phyloP scores from a whole-genome alignment of 805 yeast species.

The Wickerhamiella occidentalis region DNA sequence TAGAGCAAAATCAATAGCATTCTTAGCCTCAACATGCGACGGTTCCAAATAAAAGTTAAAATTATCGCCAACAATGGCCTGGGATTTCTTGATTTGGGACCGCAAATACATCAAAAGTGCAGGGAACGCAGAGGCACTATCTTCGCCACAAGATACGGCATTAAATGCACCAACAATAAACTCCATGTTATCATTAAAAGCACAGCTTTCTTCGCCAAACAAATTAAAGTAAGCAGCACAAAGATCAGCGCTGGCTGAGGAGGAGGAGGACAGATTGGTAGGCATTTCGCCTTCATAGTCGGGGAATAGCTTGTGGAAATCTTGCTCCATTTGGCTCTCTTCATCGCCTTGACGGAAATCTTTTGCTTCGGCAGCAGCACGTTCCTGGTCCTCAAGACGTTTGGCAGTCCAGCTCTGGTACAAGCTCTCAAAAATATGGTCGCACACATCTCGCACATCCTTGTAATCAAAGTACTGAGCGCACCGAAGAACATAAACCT shows the following conservation, averaged over 20 bases:
- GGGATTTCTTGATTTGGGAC: conserved; percentile 7
- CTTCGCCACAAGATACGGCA: neutral
- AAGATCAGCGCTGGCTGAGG: conserved; percentile 13
- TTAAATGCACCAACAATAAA: neutral
- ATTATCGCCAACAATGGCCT: conserved; percentile 28
- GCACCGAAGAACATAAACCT: neutral
- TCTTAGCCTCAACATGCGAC: conserved; percentile 46
- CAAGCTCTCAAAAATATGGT: conserved; percentile 39
- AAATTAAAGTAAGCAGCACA: conserved; percentile 1
- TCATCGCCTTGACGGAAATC: conserved; percentile 41
- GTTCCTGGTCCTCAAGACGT: conserved; percentile 29
- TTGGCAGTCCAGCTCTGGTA: conserved; percentile 77
- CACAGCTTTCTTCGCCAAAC: neutral
- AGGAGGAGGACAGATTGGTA: conserved; percentile 20
- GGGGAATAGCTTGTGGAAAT: conserved; percentile 71
- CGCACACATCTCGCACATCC: conserved; percentile 22
- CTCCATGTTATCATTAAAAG: neutral
- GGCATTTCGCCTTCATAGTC: conserved; percentile 58
- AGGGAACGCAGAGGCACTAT: conserved; percentile 12
- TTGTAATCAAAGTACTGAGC: conserved; percentile 15
- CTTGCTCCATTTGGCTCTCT: conserved; percentile 48
- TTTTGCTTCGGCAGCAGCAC: conserved; percentile 4
- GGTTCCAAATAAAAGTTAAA: conserved; percentile 54
- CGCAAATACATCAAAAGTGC: conserved; percentile 15
- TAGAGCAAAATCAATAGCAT: conserved; percentile 41